These are phyloP conservation scores for Boeremia lycopersici DNA, from an alignment of 2,329 filamentous ascomycete genomes.

Conservation along the genomic window DNA sequence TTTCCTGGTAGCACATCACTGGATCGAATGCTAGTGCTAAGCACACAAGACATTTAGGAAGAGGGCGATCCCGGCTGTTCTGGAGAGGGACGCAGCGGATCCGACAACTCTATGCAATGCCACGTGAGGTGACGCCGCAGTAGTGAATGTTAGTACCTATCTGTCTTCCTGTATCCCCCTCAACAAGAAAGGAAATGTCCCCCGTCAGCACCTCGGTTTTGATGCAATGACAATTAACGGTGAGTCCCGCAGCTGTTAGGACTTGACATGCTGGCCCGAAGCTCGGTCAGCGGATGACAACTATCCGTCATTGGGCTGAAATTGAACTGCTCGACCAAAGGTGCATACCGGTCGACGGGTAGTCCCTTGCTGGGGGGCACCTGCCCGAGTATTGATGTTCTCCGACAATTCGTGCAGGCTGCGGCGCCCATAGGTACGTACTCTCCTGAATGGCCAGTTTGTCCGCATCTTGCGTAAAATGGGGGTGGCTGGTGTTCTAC, in stretches of 20 bases:
- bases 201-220: background rate
- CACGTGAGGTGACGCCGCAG: slow-evolving; percentile 10
- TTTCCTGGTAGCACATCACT: slow-evolving; percentile 15
- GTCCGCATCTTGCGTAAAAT: background rate
- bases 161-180: background rate
- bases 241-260: background rate
- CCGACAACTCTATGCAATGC: background rate
- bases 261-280: background rate
- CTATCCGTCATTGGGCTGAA: background rate
- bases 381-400: background rate
- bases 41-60: background rate
- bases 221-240: too few relatives aligned
- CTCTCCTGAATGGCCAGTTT: background rate
- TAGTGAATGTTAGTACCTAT: slow-evolving; percentile 1
- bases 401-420: slow-evolving; percentile 1
- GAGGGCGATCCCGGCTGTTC: background rate
- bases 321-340: slow-evolving; percentile 2
- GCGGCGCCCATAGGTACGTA: background rate
- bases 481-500: slow-evolving; percentile 8
- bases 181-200: background rate
- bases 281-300: background rate
- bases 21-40: slow-evolving; percentile 2
- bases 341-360: background rate
- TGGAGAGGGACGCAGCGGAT: slow-evolving; percentile 1
- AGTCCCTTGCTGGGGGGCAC: slow-evolving; percentile 3